phyloP scores from a whole-genome alignment of 2,329 filamentous ascomycete genomes.

The Aspergillus intermedius region DNA sequence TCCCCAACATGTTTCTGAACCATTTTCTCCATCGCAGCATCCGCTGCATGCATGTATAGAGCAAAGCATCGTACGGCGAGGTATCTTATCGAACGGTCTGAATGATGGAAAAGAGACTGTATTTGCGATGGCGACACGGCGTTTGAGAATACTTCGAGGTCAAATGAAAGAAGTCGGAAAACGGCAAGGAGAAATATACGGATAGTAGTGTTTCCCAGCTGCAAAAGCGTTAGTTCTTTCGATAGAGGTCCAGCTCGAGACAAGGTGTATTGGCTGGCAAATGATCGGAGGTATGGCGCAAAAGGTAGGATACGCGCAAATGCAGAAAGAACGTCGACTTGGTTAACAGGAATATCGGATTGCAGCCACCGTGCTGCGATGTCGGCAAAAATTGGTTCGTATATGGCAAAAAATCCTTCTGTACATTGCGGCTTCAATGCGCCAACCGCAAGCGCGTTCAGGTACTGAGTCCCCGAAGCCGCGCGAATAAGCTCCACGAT shows the following conservation, averaged over 20 bases:
- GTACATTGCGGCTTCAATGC: slow-evolving; percentile 66
- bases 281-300: slow-evolving; percentile 70
- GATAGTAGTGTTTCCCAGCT: slow-evolving; percentile 34
- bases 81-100: slow-evolving; percentile 61
- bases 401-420: slow-evolving; percentile 65
- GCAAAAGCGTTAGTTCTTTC: slow-evolving; percentile 21
- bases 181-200: slow-evolving; percentile 56
- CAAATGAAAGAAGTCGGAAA: slow-evolving; percentile 73
- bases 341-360: slow-evolving; percentile 27
- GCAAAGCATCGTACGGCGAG: slow-evolving; percentile 77
- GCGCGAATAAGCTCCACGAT: slow-evolving; percentile 61
- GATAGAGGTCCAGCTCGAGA: slow-evolving; percentile 28
- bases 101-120: slow-evolving; percentile 59
- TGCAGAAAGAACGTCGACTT: slow-evolving; percentile 53
- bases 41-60: slow-evolving; percentile 70
- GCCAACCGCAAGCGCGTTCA: slow-evolving; percentile 63
- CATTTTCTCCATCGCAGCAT: slow-evolving; percentile 68
- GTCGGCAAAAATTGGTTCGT: slow-evolving; percentile 71
- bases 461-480: slow-evolving; percentile 58
- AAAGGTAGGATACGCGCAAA: slow-evolving; percentile 76
- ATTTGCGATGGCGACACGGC: slow-evolving; percentile 62
- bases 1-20: slow-evolving; percentile 59
- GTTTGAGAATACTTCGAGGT: slow-evolving; percentile 60
- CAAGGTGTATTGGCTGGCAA: slow-evolving; percentile 52
- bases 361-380: slow-evolving; percentile 71